Evolutionary conservation across 192 early-diverging fungal genomes (phyloP).

Genomic region (Linnemannia elongata): DNA sequence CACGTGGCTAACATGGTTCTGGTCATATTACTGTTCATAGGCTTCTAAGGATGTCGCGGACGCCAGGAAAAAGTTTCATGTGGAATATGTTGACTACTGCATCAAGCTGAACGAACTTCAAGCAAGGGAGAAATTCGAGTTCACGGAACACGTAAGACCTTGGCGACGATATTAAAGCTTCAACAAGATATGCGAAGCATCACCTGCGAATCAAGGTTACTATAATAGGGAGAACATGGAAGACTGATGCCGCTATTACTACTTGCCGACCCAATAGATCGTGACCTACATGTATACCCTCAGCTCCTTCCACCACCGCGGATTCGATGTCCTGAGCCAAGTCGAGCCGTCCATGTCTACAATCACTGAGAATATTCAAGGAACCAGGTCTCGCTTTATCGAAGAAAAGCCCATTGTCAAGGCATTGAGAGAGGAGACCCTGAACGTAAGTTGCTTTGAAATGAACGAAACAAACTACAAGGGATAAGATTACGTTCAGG

Average conservation of each 20-base stretch:
- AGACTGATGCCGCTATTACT: neutral
- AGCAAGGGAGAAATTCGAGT: slow-evolving; percentile 81
- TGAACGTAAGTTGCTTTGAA: slow-evolving; percentile 23
- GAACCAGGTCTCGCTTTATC: slow-evolving; percentile 34
- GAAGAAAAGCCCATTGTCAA: slow-evolving; percentile 52
- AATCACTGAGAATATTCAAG: slow-evolving; percentile 69
- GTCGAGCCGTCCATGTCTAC: slow-evolving; percentile 86
- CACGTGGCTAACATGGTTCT: neutral
- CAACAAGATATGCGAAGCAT: neutral
- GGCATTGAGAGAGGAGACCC: slow-evolving; percentile 38
- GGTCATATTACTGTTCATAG: slow-evolving; percentile 33
- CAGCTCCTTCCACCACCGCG: slow-evolving; percentile 86
- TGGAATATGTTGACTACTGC: slow-evolving; percentile 72
- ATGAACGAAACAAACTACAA: neutral
- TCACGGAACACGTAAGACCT: slow-evolving; percentile 72
- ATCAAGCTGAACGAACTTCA: slow-evolving; percentile 81
- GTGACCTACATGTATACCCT: slow-evolving; percentile 87
- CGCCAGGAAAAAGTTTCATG: slow-evolving; percentile 73
- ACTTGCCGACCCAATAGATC: slow-evolving; percentile 54
- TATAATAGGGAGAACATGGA: neutral
- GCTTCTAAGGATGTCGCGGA: slow-evolving; percentile 69
- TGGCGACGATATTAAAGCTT: neutral
- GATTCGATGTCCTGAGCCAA: slow-evolving; percentile 82
- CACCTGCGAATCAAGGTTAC: neutral
- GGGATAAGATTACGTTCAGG: neutral